Percentiles rank a stretch among this genome's conserved stretches.
phyloP scores from a whole-genome alignment of 345 rosid species.

The Populus simonii region DNA sequence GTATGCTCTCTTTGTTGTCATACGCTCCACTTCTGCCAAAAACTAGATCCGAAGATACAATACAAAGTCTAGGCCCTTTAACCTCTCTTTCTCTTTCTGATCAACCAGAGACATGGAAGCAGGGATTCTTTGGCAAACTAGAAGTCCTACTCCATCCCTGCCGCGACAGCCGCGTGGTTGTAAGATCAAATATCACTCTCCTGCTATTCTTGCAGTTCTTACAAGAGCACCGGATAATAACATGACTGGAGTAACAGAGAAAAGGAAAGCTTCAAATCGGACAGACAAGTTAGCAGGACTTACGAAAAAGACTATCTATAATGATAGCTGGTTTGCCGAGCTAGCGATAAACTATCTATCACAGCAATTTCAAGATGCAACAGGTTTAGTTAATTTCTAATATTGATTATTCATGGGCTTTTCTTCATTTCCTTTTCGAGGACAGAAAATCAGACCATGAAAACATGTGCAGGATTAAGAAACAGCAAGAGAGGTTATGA shows the following conservation, averaged over 20 bases:
- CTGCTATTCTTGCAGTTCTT: slow-evolving; percentile 29
- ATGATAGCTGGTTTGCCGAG: slow-evolving; percentile 52
- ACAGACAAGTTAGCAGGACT: slow-evolving; percentile 7
- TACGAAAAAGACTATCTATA: slow-evolving; percentile 27
- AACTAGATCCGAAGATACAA: background rate
- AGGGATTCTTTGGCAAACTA: slow-evolving; percentile 13
- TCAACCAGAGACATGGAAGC: slow-evolving; percentile 34
- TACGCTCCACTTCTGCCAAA: background rate
- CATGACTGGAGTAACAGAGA: slow-evolving; percentile 9
- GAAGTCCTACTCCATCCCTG: slow-evolving; percentile 1
- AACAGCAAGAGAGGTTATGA: slow-evolving; percentile 50
- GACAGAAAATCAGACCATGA: background rate
- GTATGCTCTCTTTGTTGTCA: background rate
- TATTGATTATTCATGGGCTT: background rate
- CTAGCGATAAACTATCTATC: slow-evolving; percentile 59
- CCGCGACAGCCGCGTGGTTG: background rate
- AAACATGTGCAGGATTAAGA: slow-evolving; percentile 34
- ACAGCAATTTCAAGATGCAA: slow-evolving; percentile 45
- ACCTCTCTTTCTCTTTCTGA: background rate
- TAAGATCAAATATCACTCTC: slow-evolving; percentile 7
- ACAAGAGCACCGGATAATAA: slow-evolving; percentile 24
- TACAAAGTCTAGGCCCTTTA: background rate
- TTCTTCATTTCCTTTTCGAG: background rate
- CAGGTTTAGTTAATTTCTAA: slow-evolving; percentile 37
- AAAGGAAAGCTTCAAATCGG: slow-evolving; percentile 10